Conservation (phyloP, 768 basidiomycete species). For the Hypholoma fasciculare region DNA sequence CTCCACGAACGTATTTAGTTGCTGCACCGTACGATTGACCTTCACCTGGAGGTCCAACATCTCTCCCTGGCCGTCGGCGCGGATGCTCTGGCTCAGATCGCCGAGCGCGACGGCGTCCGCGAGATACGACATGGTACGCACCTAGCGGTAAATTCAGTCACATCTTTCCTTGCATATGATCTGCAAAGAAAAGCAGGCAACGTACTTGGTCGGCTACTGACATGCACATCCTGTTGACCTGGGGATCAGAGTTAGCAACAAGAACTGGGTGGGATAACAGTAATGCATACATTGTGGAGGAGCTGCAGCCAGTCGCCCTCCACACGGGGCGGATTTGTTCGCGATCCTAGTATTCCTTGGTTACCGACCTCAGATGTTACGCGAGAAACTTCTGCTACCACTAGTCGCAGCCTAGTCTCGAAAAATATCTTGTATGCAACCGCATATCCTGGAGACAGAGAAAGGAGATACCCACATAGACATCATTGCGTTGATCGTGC, state of each 20-base stretch:
- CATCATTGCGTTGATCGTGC: slow-evolving; percentile 46
- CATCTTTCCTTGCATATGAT: too few relatives aligned
- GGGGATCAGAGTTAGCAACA: neutral
- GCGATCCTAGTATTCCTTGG: neutral
- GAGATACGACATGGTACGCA: neutral
- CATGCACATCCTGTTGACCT: neutral
- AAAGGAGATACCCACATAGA: neutral
- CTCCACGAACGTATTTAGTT: too few relatives aligned
- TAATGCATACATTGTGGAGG: neutral
- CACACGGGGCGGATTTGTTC: neutral
- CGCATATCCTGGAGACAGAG: neutral
- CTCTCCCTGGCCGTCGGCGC: neutral
- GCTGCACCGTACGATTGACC: too few relatives aligned
- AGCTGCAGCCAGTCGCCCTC: neutral
- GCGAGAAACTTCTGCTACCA: neutral
- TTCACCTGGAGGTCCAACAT: neutral
- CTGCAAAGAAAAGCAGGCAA: too few relatives aligned
- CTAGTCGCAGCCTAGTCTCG: neutral
- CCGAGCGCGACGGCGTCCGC: neutral
- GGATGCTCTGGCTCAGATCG: neutral
- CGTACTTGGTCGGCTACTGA: neutral
- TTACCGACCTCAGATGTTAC: neutral
- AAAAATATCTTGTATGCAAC: neutral
- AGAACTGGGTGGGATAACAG: neutral
- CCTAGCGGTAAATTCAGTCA: too few relatives aligned